Base-by-base conservation (phyloP, 768 basidiomycete genomes). In the Tylopilus subfusipes region DNA sequence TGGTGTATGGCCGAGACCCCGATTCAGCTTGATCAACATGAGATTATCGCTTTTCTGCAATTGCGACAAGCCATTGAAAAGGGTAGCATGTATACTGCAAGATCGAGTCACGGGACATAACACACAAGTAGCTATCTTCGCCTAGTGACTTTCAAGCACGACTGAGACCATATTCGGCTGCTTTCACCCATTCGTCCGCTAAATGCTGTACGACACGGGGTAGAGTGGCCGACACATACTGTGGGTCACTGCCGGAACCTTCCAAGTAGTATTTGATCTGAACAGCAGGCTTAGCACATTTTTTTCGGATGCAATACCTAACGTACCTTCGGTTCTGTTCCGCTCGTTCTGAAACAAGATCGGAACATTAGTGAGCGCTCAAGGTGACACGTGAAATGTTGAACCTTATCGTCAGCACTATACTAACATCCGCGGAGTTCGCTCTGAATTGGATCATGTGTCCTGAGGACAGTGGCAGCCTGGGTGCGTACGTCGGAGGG, bases 201-300 rank as follows among this genome's bases (percentile, higher is more conserved):
- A 94, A 70, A 57, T 88, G 85, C 38, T 72, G 68, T 3, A 88
- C 78, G 0, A 90, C 84, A 39, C 65, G 66, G 5, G 71, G 68
- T 18, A 94, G 75, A 34, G 82, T 67, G 5, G 57, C 61, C 2
- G 71, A 71, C 5, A 93, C 83, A 0, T 66, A 63, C n/a, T 56
- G 56, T 0, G 72, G 62, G 58, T 88, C 71, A 46, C 67, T 74
- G 0, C 90, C 90, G 46, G 75, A 80, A 12, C 89, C 93, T 73
- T 95, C 93, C 27, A 94, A 74, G 64, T 95, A 95, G 68, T 88
- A 92, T 66, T 95, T 95, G 72, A 93, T 90, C 88, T 78, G 49
- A 33, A 49, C n/a, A 48, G 30, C 22, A 8, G 4, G 50, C 30
- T 58, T 31, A 58, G 42, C 11, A 24, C 19, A 9, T 3, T 29